Percentiles rank a stretch among this genome's conserved stretches.
These are phyloP conservation scores for Pleurozium schreberi DNA, from an alignment of 225 moss, liverwort and hornwort species.

Conservation along the genomic window DNA sequence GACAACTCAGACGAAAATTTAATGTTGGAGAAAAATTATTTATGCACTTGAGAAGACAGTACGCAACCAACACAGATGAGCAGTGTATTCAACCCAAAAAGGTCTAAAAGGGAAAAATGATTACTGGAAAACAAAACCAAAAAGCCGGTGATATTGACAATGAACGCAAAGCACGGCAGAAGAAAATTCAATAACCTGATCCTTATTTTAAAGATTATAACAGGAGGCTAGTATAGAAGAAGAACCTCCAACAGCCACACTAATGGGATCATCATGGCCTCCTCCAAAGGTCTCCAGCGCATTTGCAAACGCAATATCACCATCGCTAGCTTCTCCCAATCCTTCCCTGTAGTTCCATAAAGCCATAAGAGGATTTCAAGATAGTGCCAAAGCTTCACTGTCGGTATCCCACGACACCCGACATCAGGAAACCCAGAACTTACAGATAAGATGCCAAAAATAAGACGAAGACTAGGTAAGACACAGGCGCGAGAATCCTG, in stretches of 20 bases:
- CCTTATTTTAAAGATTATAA: background rate
- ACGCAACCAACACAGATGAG: background rate
- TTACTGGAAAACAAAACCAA: background rate
- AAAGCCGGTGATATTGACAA: background rate
- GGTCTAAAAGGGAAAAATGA: background rate
- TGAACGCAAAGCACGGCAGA: background rate
- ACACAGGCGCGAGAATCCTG: background rate
- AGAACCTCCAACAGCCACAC: constrained; percentile 79
- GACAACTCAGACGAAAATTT: background rate
- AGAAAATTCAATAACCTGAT: background rate
- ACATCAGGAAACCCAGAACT: background rate
- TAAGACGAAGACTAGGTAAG: background rate
- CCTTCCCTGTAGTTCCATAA: constrained; percentile 45
- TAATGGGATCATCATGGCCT: constrained; percentile 90
- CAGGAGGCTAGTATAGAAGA: constrained; percentile 4
- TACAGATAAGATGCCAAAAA: background rate
- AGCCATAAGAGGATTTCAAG: background rate
- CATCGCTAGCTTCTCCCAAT: constrained; percentile 84
- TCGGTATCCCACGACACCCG: background rate
- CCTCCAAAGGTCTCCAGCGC: constrained; percentile 87
- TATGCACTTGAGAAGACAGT: background rate
- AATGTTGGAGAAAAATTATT: background rate
- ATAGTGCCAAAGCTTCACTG: background rate
- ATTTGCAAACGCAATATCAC: constrained; percentile 91
- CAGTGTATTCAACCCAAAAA: background rate